Evolutionary conservation across 768 basidiomycete genomes (phyloP), one percentile per base, ranked within the genome.

Genomic region (Podaxis carcinomalis): DNA sequence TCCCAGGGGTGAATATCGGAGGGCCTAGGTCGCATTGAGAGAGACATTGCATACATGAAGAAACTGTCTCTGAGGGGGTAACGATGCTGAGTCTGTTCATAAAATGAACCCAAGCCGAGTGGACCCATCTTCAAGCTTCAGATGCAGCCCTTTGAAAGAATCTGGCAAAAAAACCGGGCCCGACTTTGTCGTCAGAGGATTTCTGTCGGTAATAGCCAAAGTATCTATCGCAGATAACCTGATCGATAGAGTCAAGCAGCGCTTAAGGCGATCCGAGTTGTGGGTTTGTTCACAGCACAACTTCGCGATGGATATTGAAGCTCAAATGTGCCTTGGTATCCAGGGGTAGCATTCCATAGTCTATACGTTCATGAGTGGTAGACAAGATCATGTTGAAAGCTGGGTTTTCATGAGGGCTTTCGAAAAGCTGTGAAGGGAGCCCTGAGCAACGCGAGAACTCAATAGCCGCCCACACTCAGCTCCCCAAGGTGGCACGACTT

Each of bases 231-330:
- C 28, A 32, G 28, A 32, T 32, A 32, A 32, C 28, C 1, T 32
- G 28, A 2, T 32, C 28, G 7, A 32, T 32, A 32, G 28, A 1
- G 28, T 27, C 46, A 71, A 68, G 52, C 69, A 70, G 56, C 69
- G 68, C 47, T 74, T 72, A 42, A 70, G 72, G 56, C 74, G 63
- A 66, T 27, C 57, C 42, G 25, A 10, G 51, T 32, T 32, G 54
- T 49, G 47, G 39, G 47, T 47, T 62, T 25, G 53, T 44, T 9
- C 37, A 32, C 28, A 58, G n/a, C 53, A 50, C 46, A 57, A 10
- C 14, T 50, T 23, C 5, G 16, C 4, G 9, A 39, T 50, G 21
- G n/a, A n/a, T 36, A 27, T 47, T 36, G 32, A 36, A 25, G 35
- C 40, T 55, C 4, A 39, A 32, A 25, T 25, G 25, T 51, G 21